phyloP scores from a whole-genome alignment of 78 protist genomes.

The Emiliania huxleyi region DNA sequence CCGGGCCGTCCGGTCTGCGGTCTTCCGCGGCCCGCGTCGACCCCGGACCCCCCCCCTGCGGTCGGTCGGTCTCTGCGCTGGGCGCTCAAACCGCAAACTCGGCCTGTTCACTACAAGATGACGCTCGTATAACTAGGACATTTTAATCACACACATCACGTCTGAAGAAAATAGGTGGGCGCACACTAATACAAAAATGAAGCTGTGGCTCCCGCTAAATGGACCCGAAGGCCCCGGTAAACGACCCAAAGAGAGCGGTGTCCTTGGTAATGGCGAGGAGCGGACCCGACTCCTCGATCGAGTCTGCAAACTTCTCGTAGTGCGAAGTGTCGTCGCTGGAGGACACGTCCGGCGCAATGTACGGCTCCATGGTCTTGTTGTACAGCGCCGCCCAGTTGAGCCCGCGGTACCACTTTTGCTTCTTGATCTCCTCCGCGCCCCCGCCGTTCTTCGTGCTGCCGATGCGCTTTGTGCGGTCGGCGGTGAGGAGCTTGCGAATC shows the following conservation, averaged over 20 bases:
- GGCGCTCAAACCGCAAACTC: too few relatives aligned
- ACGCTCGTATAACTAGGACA: too few relatives aligned
- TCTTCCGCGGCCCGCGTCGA: too few relatives aligned
- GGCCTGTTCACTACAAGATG: too few relatives aligned
- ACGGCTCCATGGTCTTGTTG: neutral
- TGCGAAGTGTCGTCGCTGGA: neutral
- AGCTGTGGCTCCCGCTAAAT: too few relatives aligned
- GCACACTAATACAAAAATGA: too few relatives aligned
- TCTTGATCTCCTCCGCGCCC: slow-evolving; percentile 90
- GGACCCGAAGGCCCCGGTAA: too few relatives aligned
- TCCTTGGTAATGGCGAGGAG: neutral
- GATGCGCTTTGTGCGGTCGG: slow-evolving; percentile 83
- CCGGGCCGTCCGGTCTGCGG: too few relatives aligned
- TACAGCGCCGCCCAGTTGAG: slow-evolving; percentile 80
- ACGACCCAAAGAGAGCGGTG: neutral
- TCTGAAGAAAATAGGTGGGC: too few relatives aligned
- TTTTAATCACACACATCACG: too few relatives aligned
- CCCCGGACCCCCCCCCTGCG: too few relatives aligned
- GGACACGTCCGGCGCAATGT: neutral
- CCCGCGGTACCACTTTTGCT: slow-evolving; percentile 85
- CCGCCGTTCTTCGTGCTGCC: slow-evolving; percentile 80
- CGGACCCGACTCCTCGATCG: neutral
- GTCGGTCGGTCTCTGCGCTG: too few relatives aligned
- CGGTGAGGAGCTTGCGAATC: slow-evolving; percentile 73
- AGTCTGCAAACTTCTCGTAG: neutral